Base-by-base conservation (phyloP, 2,329 filamentous ascomycete genomes). In the Cadophora sp. region DNA sequence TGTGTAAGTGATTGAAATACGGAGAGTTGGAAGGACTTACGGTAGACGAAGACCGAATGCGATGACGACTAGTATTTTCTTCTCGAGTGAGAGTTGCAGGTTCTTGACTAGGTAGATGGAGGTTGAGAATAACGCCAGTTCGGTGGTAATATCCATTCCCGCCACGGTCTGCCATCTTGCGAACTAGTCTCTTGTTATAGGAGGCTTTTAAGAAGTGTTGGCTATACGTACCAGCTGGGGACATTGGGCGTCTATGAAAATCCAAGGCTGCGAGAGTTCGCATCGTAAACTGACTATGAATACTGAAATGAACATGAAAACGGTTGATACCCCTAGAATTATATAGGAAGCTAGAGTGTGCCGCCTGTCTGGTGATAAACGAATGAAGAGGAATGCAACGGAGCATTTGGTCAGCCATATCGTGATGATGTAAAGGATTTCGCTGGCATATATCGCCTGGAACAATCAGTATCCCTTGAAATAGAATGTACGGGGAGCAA, bases 391-490 rank as follows among this genome's bases (percentile, higher is more conserved):
- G 18, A 80, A 76, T 6, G 79, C 76, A 45, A 82, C 77, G 9
- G 79, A 79, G 63, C 76, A 76, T 70, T 84, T 83, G 4, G 81
- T 80, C 18, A 82, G 74, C 67, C 80, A 82, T 22, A 83, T 69
- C 0, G 76, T 73, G 39, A 81, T 48, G 50, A 84, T 69, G 62
- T 79, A 81, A 63, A 84, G 75, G n/a, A 82, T 72, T 66, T 84
- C 80, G 66, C 78, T 77, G 48, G 77, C 73, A 64, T 79, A 80
- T 41, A 79, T 74, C 20, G 75, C 73, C 79, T 81, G 59, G 5
- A 22, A 36, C 18, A 18, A 13, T 64, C 3, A 66, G 39, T 8
- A 48, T 18, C 45, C 6, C 20, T n/a, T 13, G 1, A 20, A 22
- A 9, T 20, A 45, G 43, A 45, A 7, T 5, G 14, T 45, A 18